Percentiles rank a stretch among this genome's conserved stretches.
Conservation (phyloP, 495 filamentous ascomycete genomes). For the Podospora fimiseda region DNA sequence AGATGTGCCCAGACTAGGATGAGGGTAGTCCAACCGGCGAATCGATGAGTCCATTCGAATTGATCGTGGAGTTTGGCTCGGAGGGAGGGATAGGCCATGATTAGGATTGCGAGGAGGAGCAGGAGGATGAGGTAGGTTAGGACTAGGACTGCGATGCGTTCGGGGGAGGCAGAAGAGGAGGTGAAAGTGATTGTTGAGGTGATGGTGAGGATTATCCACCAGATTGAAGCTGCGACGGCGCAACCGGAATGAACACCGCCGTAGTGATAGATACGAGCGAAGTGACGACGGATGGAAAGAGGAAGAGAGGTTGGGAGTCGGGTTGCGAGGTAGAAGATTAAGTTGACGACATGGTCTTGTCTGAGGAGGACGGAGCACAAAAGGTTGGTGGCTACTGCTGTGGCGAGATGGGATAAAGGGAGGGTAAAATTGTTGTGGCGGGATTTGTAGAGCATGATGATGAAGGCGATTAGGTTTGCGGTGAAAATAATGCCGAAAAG, state of each 20-base stretch:
- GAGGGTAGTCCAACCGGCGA: constrained; percentile 49
- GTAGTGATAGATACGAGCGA: constrained; percentile 59
- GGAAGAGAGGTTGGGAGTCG: constrained; percentile 52
- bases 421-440: constrained; percentile 14
- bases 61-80: constrained; percentile 45
- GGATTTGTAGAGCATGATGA: constrained; percentile 28
- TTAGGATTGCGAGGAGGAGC: constrained; percentile 24
- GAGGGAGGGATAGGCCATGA: constrained; percentile 37
- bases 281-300: constrained; percentile 49
- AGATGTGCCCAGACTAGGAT: constrained; percentile 46
- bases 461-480: constrained; percentile 10
- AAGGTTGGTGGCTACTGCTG: constrained; percentile 39
- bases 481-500: constrained; percentile 16
- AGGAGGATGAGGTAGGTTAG: constrained; percentile 24
- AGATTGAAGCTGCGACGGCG: constrained; percentile 52
- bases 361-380: constrained; percentile 41
- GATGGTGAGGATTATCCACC: constrained; percentile 56
- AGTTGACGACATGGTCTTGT: constrained; percentile 61
- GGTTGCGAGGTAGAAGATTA: constrained; percentile 45
- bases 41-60: constrained; percentile 55
- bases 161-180: constrained; percentile 15
- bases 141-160: constrained; percentile 17
- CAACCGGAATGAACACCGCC: constrained; percentile 62
- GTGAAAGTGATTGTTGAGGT: constrained; percentile 40
- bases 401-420: constrained; percentile 27